These are phyloP conservation scores for Omphalea diandra DNA, from an alignment of 441 rosid genomes.

Conservation along the genomic window DNA sequence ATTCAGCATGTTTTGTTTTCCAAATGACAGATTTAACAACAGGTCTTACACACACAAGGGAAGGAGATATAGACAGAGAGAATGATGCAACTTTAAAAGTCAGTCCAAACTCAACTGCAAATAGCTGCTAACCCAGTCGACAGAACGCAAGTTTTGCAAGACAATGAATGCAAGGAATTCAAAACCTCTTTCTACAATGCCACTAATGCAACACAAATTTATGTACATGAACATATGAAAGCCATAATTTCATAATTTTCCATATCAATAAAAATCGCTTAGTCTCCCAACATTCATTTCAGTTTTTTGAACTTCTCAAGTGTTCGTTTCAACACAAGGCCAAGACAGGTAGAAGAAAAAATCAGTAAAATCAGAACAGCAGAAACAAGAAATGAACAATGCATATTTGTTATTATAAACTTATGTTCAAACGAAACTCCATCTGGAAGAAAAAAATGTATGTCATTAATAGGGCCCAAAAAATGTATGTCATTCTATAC, in stretches of 20 bases:
- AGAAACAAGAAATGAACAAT: neutral
- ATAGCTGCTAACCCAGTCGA: neutral
- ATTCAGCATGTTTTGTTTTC: neutral
- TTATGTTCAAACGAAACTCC: neutral
- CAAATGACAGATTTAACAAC: neutral
- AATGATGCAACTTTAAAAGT: neutral
- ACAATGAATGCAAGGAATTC: neutral
- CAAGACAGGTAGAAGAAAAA: neutral
- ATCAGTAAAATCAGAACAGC: neutral
- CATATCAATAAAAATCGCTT: neutral
- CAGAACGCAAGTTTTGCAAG: neutral
- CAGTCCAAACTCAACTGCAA: neutral
- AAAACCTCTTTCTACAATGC: neutral
- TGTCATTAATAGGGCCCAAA: too few relatives aligned
- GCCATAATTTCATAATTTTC: neutral
- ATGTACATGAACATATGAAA: neutral
- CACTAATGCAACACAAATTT: neutral
- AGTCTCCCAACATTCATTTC: neutral
- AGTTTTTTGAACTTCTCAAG: neutral
- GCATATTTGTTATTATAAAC: neutral
- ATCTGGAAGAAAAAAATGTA: neutral
- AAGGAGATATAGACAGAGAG: too few relatives aligned
- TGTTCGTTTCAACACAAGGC: neutral
- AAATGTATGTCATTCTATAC: constrained; percentile 2
- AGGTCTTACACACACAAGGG: neutral